Conservation (phyloP, 306 rosid species). For the Alnus rubra region DNA sequence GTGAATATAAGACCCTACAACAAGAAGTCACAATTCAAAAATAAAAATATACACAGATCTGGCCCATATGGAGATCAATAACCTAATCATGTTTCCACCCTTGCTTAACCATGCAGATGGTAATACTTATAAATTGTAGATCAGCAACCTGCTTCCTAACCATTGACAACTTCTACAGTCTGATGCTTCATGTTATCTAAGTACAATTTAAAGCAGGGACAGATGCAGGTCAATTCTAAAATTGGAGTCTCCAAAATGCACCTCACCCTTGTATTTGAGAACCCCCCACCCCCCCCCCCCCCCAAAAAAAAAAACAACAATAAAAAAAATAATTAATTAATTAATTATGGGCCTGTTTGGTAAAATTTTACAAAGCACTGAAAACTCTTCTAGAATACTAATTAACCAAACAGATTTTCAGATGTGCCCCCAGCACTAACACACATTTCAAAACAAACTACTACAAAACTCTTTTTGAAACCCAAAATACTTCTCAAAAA, state of each 20-base stretch:
- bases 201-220: conserved; percentile 8
- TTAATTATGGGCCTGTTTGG: no score
- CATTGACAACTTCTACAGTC: not conserved
- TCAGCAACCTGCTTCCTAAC: conserved; percentile 14
- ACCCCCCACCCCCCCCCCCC: not conserved
- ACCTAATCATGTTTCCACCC: conserved; percentile 5
- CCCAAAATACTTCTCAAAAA: no score
- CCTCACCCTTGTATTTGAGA: not conserved
- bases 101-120: conserved; percentile 1
- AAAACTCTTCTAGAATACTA: no score
- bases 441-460: no score
- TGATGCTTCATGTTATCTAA: conserved; percentile 6
- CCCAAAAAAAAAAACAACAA: no score
- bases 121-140: not conserved
- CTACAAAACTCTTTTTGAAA: no score
- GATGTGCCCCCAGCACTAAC: no score
- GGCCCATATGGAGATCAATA: not conserved
- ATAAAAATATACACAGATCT: not conserved
- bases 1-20: not conserved
- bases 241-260: not conserved
- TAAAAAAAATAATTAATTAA: no score
- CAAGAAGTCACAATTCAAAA: conserved; percentile 1
- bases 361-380: no score
- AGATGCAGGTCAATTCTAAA: not conserved
- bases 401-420: no score